These are phyloP conservation scores for Klebsormidium nitens DNA, from an alignment of 139 green algal genomes.

Conservation along the genomic window DNA sequence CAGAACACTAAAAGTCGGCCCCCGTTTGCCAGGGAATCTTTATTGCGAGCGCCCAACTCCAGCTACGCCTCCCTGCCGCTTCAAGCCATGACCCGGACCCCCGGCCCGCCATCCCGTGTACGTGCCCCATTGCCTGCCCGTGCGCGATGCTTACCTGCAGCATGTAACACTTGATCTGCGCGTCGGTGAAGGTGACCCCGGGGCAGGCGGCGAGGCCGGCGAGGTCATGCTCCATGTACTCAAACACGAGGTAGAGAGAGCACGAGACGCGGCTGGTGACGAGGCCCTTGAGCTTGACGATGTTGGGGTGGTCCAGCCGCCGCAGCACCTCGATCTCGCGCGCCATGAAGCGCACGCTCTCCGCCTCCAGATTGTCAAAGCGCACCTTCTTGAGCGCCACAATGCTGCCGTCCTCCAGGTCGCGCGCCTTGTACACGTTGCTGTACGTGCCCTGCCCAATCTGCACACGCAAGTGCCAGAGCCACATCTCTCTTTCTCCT, in stretches of 20 bases:
- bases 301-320: conserved; percentile 89
- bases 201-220: conserved; percentile 36
- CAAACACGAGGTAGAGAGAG: conserved; percentile 94
- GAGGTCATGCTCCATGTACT: conserved; percentile 95
- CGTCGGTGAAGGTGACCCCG: conserved; percentile 32
- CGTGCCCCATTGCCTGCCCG: too few relatives aligned
- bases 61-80: too few relatives aligned
- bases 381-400: conserved; percentile 48
- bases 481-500: too few relatives aligned
- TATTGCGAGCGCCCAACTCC: too few relatives aligned
- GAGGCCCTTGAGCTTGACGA: conserved; percentile 61
- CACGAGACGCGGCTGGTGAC: conserved; percentile 53
- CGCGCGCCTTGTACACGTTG: conserved; percentile 47
- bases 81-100: too few relatives aligned
- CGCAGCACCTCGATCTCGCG: conserved; percentile 64
- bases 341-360: conserved; percentile 47
- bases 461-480: too few relatives aligned
- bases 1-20: too few relatives aligned
- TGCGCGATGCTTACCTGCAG: too few relatives aligned
- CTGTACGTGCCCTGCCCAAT: conserved; percentile 50
- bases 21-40: too few relatives aligned
- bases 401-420: conserved; percentile 33
- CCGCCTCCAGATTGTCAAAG: conserved; percentile 47
- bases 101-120: too few relatives aligned
- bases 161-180: conserved; percentile 42